Evolutionary conservation across 2,329 filamentous ascomycete genomes (phyloP).

Genomic region (Lasiodiplodia hormozganensis): DNA sequence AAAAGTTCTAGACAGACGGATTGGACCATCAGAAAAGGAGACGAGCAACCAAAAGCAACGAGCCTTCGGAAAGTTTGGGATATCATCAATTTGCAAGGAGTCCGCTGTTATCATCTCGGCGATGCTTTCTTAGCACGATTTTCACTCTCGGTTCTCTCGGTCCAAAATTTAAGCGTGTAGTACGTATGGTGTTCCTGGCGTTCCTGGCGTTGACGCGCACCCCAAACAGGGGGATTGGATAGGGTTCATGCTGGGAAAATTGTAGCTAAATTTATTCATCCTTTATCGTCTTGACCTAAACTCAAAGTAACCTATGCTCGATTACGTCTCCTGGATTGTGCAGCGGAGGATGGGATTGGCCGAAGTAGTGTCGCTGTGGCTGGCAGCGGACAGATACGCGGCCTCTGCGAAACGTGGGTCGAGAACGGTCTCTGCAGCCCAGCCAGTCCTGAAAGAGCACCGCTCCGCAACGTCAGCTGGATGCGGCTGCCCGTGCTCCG

Average conservation of each 20-base stretch:
- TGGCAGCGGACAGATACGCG: slow-evolving; percentile 2
- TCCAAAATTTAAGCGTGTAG: background rate
- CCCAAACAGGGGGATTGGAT: slow-evolving; percentile 2
- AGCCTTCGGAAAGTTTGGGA: slow-evolving; percentile 20
- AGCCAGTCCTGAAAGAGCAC: background rate
- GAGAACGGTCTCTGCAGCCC: background rate
- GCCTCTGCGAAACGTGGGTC: background rate
- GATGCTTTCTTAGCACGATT: background rate
- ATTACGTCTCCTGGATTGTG: slow-evolving; percentile 1
- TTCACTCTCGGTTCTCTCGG: background rate
- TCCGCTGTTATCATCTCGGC: background rate
- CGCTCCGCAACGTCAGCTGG: background rate
- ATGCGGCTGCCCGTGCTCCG: background rate
- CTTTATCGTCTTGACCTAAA: background rate
- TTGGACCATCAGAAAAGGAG: background rate
- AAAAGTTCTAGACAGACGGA: slow-evolving; percentile 18
- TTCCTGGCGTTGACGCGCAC: slow-evolving; percentile 12
- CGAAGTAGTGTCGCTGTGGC: background rate
- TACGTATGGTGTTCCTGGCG: slow-evolving; percentile 5
- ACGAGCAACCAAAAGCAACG: slow-evolving; percentile 16
- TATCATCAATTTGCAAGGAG: slow-evolving; percentile 1
- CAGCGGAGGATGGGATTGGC: background rate
- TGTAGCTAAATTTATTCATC: slow-evolving; percentile 10
- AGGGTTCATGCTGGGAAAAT: slow-evolving; percentile 4
- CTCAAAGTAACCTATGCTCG: background rate